Percentiles rank a stretch among this genome's conserved stretches.
These are phyloP conservation scores for Davidsoniella australis DNA, from an alignment of 2,329 filamentous ascomycete genomes.

Conservation along the genomic window DNA sequence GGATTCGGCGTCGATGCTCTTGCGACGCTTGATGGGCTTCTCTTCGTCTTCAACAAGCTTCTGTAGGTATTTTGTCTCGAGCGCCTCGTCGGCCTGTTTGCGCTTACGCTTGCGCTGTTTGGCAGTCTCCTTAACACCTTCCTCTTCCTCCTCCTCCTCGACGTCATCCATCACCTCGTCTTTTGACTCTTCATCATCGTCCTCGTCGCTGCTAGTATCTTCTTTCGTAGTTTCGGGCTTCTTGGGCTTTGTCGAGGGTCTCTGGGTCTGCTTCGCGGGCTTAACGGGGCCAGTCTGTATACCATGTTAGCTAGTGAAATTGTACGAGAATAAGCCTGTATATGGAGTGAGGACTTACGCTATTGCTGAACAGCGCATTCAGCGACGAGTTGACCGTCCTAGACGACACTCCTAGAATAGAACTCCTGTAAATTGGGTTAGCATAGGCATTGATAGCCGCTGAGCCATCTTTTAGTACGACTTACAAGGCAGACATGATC, in stretches of 20 bases:
- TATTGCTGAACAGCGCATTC: conserved; percentile 52
- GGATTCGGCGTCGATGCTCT: conserved; percentile 16
- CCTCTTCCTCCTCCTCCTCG: conserved; percentile 20
- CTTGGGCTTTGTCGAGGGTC: conserved; percentile 17
- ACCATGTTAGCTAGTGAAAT: conserved; percentile 5
- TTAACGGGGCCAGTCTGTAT: conserved; percentile 34
- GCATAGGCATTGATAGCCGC: not conserved
- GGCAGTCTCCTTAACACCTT: conserved; percentile 22
- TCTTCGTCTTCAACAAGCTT: conserved; percentile 42
- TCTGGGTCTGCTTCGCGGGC: conserved; percentile 21
- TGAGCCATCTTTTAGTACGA: no score
- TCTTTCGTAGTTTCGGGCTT: conserved; percentile 18
- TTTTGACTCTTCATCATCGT: conserved; percentile 16
- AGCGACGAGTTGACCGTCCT: conserved; percentile 51
- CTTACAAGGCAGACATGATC: conserved; percentile 5
- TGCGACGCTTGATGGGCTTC: conserved; percentile 32
- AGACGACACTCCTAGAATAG: conserved; percentile 15
- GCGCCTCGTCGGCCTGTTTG: conserved; percentile 48
- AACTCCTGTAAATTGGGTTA: conserved; percentile 10
- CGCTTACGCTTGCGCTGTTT: conserved; percentile 49
- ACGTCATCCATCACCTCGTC: conserved; percentile 15
- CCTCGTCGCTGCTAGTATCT: conserved; percentile 17
- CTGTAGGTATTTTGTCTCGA: conserved; percentile 54
- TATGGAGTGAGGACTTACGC: conserved; percentile 36
- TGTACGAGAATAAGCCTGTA: not conserved